Base-by-base conservation (phyloP, 495 filamentous ascomycete genomes). In the Amorphotheca resinae region DNA sequence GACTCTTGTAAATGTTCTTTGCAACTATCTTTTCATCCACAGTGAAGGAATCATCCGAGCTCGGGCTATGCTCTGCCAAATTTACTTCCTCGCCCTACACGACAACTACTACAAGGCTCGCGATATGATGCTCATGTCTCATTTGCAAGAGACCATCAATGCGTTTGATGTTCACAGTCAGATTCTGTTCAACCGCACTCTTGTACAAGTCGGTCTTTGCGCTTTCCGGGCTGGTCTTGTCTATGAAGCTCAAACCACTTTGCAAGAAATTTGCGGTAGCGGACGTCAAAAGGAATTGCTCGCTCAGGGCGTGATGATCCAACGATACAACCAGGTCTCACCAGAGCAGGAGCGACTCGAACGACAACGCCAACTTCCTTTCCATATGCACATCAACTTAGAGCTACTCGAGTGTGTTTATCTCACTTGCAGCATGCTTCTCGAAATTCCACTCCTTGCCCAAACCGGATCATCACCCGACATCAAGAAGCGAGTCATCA, bases 341-440 rank as follows among this genome's bases (percentile, higher is more conserved):
- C 93, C 91, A 4, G 91, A 99, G 67, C 93, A 96, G 62, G 91
- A 99, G 64, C 81, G 89, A 48, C 74, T 96, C 18, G 91, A 99
- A 63, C 79, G 87, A 50, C 91, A 96, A 61, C 78, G 91, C 47
- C 91, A 96, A 65, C 72, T 99, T 46, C 91, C 91, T 33, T 99
- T 99, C 76, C 91, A 99, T 68, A 94, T 95, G 85, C 91, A 99
- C 72, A 96, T 99, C 71, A 99, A 99, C 70, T 73, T 99, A 16
- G 91, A 99, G 55, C 76, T 99, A 22, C 77, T 99, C 2, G 91
- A 99, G 62, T 96, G 89, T 57, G 88, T 95, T 46, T 99, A 99
- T 64, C 79, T 99, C 34, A 95, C 91, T 44, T 95, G 87, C 63
- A 93, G 84, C 68, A 96, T 96, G 91, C 79, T 99, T 46, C 74